Evolutionary conservation across 306 rosid species (phyloP).

Genomic region (Ormosia emarginata): DNA sequence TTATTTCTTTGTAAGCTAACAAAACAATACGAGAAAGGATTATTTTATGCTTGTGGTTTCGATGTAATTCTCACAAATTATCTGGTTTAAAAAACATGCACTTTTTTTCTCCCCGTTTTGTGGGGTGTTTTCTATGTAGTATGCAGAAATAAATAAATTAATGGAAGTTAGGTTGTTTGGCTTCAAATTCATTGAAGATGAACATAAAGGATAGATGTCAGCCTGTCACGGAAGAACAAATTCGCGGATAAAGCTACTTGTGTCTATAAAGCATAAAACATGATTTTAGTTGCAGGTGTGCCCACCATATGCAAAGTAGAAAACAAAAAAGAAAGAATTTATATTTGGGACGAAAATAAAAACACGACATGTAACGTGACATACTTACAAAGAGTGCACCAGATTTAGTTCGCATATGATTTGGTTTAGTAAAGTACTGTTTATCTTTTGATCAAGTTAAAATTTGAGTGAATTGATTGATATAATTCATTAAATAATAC

Average conservation of each 20-base stretch:
- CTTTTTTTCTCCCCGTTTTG: neutral
- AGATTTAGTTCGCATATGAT: neutral
- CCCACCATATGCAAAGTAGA: neutral
- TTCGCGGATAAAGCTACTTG: neutral
- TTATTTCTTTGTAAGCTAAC: no score
- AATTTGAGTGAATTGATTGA: no score
- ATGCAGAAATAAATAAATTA: neutral
- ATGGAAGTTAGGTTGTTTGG: neutral
- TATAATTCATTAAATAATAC: no score
- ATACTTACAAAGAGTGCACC: neutral
- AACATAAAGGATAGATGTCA: neutral
- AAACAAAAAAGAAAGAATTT: neutral
- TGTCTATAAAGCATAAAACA: neutral
- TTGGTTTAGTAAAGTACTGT: no score
- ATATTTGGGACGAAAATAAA: neutral
- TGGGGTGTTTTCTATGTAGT: neutral
- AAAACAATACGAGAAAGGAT: no score
- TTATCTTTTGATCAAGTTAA: no score
- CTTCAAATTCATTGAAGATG: neutral
- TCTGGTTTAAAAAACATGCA: neutral
- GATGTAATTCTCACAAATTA: no score
- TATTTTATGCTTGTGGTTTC: no score
- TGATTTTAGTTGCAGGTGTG: neutral
- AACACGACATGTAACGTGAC: neutral
- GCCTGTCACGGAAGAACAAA: neutral